phyloP scores from a whole-genome alignment of 495 filamentous ascomycete genomes.

The Sabuloglossum arenarium region DNA sequence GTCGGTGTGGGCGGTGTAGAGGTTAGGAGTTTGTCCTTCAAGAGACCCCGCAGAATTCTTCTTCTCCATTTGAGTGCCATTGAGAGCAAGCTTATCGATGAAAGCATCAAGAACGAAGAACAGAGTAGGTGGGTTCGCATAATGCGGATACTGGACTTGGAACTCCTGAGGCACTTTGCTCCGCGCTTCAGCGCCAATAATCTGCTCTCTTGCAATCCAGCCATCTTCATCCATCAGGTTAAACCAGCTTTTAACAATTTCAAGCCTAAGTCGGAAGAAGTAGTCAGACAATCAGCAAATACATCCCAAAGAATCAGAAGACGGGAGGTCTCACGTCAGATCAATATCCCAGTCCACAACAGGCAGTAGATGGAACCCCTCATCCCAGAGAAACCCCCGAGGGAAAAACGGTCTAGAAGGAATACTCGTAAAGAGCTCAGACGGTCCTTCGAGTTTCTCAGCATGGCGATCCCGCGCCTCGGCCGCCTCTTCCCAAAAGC shows the following conservation, averaged over 20 bases:
- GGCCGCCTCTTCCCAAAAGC: conserved; percentile 85
- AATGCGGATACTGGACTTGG: conserved; percentile 90
- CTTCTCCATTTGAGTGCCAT: conserved; percentile 1
- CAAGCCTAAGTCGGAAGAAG: conserved; percentile 29
- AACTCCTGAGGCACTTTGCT: conserved; percentile 95
- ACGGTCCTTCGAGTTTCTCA: conserved; percentile 57
- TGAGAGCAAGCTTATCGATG: conserved; percentile 41
- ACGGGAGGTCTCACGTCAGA: conserved; percentile 34
- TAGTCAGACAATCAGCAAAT: conserved; percentile 1
- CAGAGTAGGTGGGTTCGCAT: conserved; percentile 93
- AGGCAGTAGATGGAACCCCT: conserved; percentile 88
- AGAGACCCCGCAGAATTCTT: conserved; percentile 2
- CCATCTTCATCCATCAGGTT: conserved; percentile 90
- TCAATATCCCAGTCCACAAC: conserved; percentile 87
- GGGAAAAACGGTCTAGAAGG: conserved; percentile 94
- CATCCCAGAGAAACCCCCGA: conserved; percentile 91
- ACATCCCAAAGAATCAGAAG: background rate
- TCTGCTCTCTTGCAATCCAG: conserved; percentile 95
- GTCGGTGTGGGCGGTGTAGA: conserved; percentile 37
- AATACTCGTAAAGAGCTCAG: conserved; percentile 79
- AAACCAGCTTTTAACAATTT: conserved; percentile 91
- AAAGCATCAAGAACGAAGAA: conserved; percentile 75
- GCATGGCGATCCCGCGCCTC: conserved; percentile 45
- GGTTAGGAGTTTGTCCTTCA: conserved; percentile 1
- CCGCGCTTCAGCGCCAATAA: conserved; percentile 79